Evolutionary conservation across 1,284 basidiomycete species (phyloP).

Genomic region (Ceratobasidium sp.): DNA sequence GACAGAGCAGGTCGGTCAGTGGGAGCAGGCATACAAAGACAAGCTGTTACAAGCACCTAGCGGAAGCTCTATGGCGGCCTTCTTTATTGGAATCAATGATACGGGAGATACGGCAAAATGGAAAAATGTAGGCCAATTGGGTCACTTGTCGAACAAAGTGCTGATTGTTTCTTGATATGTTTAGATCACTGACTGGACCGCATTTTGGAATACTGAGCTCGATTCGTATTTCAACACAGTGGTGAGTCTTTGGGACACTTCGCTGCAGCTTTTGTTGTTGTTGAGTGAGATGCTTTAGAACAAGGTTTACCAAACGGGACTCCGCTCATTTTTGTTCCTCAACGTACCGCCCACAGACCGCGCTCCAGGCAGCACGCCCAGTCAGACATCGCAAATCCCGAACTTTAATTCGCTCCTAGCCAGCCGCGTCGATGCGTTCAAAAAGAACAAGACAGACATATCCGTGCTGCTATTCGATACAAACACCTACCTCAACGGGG

Average conservation of each 20-base stretch:
- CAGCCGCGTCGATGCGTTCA: conserved; percentile 55
- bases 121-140: conserved; percentile 54
- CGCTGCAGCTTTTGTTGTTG: neutral
- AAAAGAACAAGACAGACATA: conserved; percentile 50
- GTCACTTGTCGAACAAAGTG: neutral
- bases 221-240: conserved; percentile 64
- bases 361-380: conserved; percentile 56
- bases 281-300: conserved; percentile 51
- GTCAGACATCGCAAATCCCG: conserved; percentile 56
- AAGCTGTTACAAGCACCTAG: conserved; percentile 48
- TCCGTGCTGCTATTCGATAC: conserved; percentile 63
- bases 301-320: conserved; percentile 57
- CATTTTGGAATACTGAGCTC: conserved; percentile 65
- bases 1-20: conserved; percentile 64
- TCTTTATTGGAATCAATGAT: conserved; percentile 71
- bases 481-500: conserved; percentile 60
- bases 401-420: conserved; percentile 60
- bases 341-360: conserved; percentile 66
- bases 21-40: conserved; percentile 49
- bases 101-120: conserved; percentile 64
- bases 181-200: conserved; percentile 61
- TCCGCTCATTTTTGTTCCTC: conserved; percentile 63
- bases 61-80: conserved; percentile 60
- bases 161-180: neutral
- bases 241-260: conserved; percentile 52